Evolutionary conservation across 805 yeast species (phyloP), one percentile per base, ranked within the genome.

Genomic region (Barnettozyma pratensis): DNA sequence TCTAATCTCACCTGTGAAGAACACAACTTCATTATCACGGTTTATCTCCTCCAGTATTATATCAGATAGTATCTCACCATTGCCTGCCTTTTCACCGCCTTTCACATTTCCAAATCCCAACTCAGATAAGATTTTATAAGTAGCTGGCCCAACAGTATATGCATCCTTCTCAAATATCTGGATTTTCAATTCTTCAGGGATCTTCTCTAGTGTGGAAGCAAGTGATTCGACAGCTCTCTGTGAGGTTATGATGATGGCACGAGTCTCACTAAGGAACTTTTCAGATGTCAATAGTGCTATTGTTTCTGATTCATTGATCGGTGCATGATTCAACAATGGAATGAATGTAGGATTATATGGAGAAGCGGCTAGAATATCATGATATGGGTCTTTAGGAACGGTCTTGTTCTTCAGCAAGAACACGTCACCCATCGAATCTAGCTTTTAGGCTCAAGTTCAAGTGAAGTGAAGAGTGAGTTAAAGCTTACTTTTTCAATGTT

Each of bases 101-200:
- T 79, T 66, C 0, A 92, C 76, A 51, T 79, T 76, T 1, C 48
- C 59, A 61, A 90, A 92, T 1, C 96, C 97, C 31, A 80, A 64
- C 6, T 71, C 68, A 3, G 61, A 51, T 10, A 92, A 64, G 14
- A 85, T 79, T 12, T 70, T 69, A 19, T 75, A 76, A 0, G 98
- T 92, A 0, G 96, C 90, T 1, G 96, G 96, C 0, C 98, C 98
- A 6, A 92, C 97, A 0, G 97, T 88, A 60, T 82, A 92, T 0
- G 85, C 83, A 0, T 82, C 77, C 56, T 80, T 81, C 4, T 54
- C 46, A 6, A 78, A 61, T 1, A 82, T 67, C 0, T 43, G 46
- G 7, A 61, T 55, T 47, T 50, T 61, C 7, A 42, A 51, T 1
- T 42, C 57, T 0, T 39, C 42, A 3, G 57, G 19, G 10, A 68